A percentile compares a stretch with the other conserved stretches of the same genome.
These are phyloP conservation scores for Psilocybe subaeruginosa DNA, from an alignment of 768 basidiomycete genomes.

Conservation along the genomic window DNA sequence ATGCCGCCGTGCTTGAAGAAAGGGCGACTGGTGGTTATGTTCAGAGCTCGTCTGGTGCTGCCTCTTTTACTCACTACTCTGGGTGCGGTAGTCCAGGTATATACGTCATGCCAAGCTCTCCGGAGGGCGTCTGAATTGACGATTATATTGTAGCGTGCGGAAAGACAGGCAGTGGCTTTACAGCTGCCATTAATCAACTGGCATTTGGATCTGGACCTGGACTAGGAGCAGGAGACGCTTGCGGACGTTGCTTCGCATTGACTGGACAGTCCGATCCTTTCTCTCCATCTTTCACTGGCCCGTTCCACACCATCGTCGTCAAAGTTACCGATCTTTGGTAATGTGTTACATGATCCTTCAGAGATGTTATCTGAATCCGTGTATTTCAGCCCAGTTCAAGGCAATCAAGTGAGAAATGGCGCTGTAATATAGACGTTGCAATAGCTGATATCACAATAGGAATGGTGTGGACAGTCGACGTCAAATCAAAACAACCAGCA, in stretches of 20 bases:
- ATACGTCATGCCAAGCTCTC: conserved; percentile 1
- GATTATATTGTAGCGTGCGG: conserved; percentile 48
- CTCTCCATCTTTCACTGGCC: conserved; percentile 50
- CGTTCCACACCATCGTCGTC: conserved; percentile 57
- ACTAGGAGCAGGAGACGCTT: conserved; percentile 57
- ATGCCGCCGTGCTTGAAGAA: conserved; percentile 28
- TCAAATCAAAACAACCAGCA: conserved; percentile 44
- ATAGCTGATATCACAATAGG: conserved; percentile 23
- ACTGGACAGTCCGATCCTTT: conserved; percentile 55
- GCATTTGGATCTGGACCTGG: conserved; percentile 56
- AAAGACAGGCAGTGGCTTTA: conserved; percentile 47
- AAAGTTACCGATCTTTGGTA: conserved; percentile 51
- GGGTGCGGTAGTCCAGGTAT: conserved; percentile 54
- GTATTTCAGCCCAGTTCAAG: conserved; percentile 40
- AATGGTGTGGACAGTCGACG: conserved; percentile 57
- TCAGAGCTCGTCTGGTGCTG: conserved; percentile 51
- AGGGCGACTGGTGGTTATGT: conserved; percentile 54
- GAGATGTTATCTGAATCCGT: not conserved
- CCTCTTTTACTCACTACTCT: conserved; percentile 61
- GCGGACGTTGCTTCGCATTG: conserved; percentile 61
- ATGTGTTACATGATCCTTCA: conserved; percentile 1
- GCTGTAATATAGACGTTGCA: not conserved
- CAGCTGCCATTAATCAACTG: conserved; percentile 61
- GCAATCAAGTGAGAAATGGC: conserved; percentile 39
- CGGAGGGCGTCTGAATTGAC: not conserved